These are phyloP conservation scores for Helichrysum umbraculigerum DNA, from an alignment of 129 eudicot species.

Conservation along the genomic window DNA sequence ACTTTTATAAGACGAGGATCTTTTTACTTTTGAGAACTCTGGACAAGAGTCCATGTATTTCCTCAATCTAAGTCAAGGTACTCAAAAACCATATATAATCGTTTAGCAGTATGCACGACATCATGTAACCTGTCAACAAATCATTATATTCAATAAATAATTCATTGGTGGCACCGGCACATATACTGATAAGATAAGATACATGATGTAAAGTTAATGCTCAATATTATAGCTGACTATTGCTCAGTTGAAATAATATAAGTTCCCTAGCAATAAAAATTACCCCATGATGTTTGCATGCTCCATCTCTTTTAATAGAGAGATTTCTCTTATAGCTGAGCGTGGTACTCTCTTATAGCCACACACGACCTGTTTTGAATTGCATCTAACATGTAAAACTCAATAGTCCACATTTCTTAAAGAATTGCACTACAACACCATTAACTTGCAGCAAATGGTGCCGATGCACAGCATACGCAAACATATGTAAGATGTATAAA, in stretches of 20 bases:
- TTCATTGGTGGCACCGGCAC: not conserved
- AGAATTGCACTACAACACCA: no score
- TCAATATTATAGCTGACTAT: not conserved
- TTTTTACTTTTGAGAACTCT: conserved; percentile 68
- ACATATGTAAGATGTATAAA: no score
- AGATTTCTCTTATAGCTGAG: conserved; percentile 88
- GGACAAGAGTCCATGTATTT: conserved; percentile 83
- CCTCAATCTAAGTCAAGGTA: conserved; percentile 90
- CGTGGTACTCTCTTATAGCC: conserved; percentile 92
- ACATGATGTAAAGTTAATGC: not conserved
- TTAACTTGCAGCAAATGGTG: no score
- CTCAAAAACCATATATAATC: conserved; percentile 86
- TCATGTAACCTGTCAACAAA: conserved; percentile 73
- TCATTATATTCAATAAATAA: conserved; percentile 6
- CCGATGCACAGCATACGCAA: no score
- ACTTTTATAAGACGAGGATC: conserved; percentile 76
- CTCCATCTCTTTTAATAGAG: conserved; percentile 87
- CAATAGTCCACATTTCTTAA: no score
- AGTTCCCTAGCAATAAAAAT: no score
- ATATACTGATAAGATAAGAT: not conserved
- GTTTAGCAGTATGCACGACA: conserved; percentile 85
- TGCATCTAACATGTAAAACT: no score
- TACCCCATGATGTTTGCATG: conserved; percentile 93
- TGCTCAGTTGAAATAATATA: no score
- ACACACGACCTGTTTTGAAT: no score